Percentiles rank a stretch among this genome's conserved stretches.
Evolutionary conservation across 805 yeast species (phyloP).

Genomic region (Candida insectorum): DNA sequence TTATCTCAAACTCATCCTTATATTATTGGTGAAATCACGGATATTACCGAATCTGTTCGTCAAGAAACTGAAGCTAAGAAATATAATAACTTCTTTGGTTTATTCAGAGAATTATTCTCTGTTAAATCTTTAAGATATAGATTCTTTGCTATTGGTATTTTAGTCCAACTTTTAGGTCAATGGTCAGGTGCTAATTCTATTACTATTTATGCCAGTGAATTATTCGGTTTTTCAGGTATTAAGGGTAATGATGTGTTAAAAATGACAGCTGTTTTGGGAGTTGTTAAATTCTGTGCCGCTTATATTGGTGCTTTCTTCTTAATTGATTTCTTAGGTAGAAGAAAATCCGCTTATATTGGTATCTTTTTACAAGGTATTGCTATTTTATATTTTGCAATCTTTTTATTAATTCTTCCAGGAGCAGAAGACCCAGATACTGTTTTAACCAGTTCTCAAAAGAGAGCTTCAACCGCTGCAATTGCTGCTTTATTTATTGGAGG

Average conservation of each 20-base stretch:
- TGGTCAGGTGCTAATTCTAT: slow-evolving; percentile 61
- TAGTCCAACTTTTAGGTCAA: slow-evolving; percentile 49
- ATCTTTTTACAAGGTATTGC: slow-evolving; percentile 41
- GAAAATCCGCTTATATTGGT: slow-evolving; percentile 48
- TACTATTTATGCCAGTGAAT: slow-evolving; percentile 54
- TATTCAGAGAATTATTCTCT: slow-evolving; percentile 20
- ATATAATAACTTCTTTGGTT: slow-evolving; percentile 27
- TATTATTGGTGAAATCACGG: slow-evolving; percentile 48
- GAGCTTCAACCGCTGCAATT: slow-evolving; percentile 47
- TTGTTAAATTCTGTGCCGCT: slow-evolving; percentile 49
- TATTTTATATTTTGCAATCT: slow-evolving; percentile 46
- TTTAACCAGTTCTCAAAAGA: slow-evolving; percentile 26
- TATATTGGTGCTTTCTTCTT: slow-evolving; percentile 50
- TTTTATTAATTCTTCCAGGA: slow-evolving; percentile 43
- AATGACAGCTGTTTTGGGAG: slow-evolving; percentile 52
- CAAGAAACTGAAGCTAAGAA: slow-evolving; percentile 27
- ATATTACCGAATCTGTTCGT: slow-evolving; percentile 46
- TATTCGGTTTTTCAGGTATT: slow-evolving; percentile 47
- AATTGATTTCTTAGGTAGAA: slow-evolving; percentile 53
- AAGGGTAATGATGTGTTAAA: slow-evolving; percentile 38
- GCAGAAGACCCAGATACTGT: slow-evolving; percentile 29
- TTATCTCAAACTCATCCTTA: slow-evolving; percentile 47
- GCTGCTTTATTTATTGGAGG: slow-evolving; percentile 50
- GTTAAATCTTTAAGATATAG: slow-evolving; percentile 42
- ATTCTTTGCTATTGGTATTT: slow-evolving; percentile 37